A percentile compares a stretch with the other conserved stretches of the same genome.
These are phyloP conservation scores for Aureobasidium uvarum DNA, from an alignment of 2,329 filamentous ascomycete genomes.

Conservation along the genomic window DNA sequence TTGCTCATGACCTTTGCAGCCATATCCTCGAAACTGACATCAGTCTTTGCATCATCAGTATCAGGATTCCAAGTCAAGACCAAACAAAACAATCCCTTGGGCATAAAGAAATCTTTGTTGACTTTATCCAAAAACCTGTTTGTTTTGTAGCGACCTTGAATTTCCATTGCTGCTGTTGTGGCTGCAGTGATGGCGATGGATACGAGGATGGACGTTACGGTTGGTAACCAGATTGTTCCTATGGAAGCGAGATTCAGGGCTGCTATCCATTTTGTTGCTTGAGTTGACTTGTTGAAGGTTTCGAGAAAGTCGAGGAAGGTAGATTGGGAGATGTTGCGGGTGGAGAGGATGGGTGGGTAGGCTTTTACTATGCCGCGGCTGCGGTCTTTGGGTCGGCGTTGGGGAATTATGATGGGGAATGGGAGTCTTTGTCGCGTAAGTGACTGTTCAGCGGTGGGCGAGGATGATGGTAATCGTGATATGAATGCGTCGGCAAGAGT, in stretches of 20 bases:
- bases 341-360: slow-evolving; percentile 52
- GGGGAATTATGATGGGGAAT: slow-evolving; percentile 54
- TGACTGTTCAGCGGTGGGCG: not conserved
- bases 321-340: slow-evolving; percentile 49
- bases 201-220: slow-evolving; percentile 45
- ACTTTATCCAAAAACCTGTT: slow-evolving; percentile 57
- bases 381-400: slow-evolving; percentile 52
- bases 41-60: not conserved
- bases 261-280: slow-evolving; percentile 39
- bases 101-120: slow-evolving; percentile 58
- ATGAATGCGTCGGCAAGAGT: slow-evolving; percentile 33
- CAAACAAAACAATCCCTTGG: slow-evolving; percentile 55
- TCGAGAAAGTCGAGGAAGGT: slow-evolving; percentile 53
- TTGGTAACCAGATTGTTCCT: slow-evolving; percentile 43
- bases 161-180: slow-evolving; percentile 45
- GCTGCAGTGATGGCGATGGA: slow-evolving; percentile 47
- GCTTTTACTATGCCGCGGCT: slow-evolving; percentile 54
- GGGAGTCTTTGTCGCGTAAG: slow-evolving; percentile 33
- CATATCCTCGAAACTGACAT: slow-evolving; percentile 38
- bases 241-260: slow-evolving; percentile 37
- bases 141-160: slow-evolving; percentile 42
- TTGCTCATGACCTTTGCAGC: slow-evolving; percentile 39
- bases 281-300: slow-evolving; percentile 47
- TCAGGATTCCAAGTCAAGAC: slow-evolving; percentile 47
- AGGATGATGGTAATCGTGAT: not conserved